Base-by-base conservation (phyloP, 1,139 yeast genomes). In the Spencermartinsiella ligniputridi region DNA sequence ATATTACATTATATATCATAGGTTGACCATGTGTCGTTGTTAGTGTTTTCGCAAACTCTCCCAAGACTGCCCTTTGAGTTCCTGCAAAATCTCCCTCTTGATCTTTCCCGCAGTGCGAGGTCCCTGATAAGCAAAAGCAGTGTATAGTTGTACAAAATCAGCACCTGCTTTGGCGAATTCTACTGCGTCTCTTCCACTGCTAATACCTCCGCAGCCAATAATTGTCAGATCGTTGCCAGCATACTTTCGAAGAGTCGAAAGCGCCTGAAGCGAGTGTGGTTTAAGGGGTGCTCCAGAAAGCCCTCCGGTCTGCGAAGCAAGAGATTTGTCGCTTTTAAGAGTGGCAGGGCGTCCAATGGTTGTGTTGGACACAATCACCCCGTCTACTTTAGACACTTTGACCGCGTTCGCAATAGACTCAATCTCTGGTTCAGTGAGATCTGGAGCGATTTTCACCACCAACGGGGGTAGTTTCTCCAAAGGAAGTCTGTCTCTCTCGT, bases 111-210 rank as follows among this genome's bases (percentile, higher is more conserved):
- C 87, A 44, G 87, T 71, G 1, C 95, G 96, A 0, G 97, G 96
- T 1, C 98, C 98, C 60, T 79, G 81, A 69, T 88, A 90, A 1
- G 95, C 97, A 66, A 87, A 86, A 2, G 95, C 81, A 9, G 97
- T 90, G 67, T 89, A 89, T 44, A 88, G 67, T 64, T 90, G 87
- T 38, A 90, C 80, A 60, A 82, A 86, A 27, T 85, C 76, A 12
- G 98, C 97, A 49, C 98, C 98, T 1, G 97, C 96, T 58, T 77
- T 79, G 29, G 94, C 96, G 66, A 83, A 92, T 55, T 90, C 97
- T 44, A 90, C 69, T 1, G 90, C 97, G 62, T 90, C 97, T 55
- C 79, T 73, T 47, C 96, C 97, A 32, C 72, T 68, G 21, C 85
- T 72, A 54, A 90, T 88, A 51, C 98, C 98, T 45, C 98, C 98